Evolutionary conservation across 1,284 basidiomycete species (phyloP).

Genomic region (Xerocomus amazonicus): DNA sequence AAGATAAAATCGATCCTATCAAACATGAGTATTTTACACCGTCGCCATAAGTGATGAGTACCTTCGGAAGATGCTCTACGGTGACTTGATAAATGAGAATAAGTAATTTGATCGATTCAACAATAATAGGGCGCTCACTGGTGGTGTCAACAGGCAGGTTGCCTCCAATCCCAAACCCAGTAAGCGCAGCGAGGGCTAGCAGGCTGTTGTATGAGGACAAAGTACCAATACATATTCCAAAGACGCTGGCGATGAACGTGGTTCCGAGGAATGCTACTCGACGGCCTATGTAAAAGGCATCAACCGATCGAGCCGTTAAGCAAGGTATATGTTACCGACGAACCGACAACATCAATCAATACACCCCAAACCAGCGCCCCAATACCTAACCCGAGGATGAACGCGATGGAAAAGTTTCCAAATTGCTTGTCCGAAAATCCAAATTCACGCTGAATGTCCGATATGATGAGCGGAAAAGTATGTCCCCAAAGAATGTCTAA

Average conservation of each 20-base stretch:
- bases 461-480: not conserved
- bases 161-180: constrained; percentile 18
- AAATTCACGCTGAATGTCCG: constrained; percentile 15
- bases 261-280: constrained; percentile 15
- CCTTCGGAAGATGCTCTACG: constrained; percentile 17
- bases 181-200: constrained; percentile 8
- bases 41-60: not conserved
- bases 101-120: not conserved
- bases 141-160: constrained; percentile 19
- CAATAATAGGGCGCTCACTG: constrained; percentile 4
- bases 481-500: constrained; percentile 13
- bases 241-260: constrained; percentile 13
- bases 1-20: constrained; percentile 17
- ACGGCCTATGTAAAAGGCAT: constrained; percentile 10
- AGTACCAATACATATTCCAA: constrained; percentile 14
- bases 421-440: constrained; percentile 17
- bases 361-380: constrained; percentile 17
- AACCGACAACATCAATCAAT: constrained; percentile 18
- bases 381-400: constrained; percentile 1
- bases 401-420: constrained; percentile 8
- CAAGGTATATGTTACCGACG: not conserved
- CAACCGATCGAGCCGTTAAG: not conserved
- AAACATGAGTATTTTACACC: not conserved
- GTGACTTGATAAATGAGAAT: constrained; percentile 6
- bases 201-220: constrained; percentile 12